A percentile compares a stretch with the other conserved stretches of the same genome.
Conservation (phyloP, 345 rosid species). For the Erucastrum elatum region DNA sequence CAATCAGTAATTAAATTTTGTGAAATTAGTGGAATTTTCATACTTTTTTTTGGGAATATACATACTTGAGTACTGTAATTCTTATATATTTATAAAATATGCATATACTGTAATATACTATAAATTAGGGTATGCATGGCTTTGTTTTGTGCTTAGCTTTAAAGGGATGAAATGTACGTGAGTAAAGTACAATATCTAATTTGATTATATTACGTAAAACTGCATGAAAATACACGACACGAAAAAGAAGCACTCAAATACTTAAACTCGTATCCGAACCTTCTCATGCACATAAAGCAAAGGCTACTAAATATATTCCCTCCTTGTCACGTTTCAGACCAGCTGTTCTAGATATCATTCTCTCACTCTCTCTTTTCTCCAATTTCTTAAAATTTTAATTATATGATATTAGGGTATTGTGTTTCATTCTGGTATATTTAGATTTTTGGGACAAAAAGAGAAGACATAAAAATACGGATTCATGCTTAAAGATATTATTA, state of each 20-base stretch:
- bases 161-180: constrained; percentile 28
- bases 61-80: neutral
- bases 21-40: neutral
- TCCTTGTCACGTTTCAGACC: constrained; percentile 34
- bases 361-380: neutral
- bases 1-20: neutral
- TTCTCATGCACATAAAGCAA: constrained; percentile 25
- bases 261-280: constrained; percentile 10
- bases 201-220: constrained; percentile 7
- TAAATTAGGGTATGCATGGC: constrained; percentile 12
- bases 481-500: constrained; percentile 26
- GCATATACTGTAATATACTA: neutral
- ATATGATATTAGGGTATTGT: constrained; percentile 1
- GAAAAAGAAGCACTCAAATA: neutral
- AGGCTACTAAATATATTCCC: constrained; percentile 22
- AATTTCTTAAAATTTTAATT: neutral
- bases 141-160: constrained; percentile 35
- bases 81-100: constrained; percentile 2
- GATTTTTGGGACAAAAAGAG: constrained; percentile 18
- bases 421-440: constrained; percentile 6
- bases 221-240: constrained; percentile 19
- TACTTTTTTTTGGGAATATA: neutral
- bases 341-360: constrained; percentile 24
- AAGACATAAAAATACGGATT: constrained; percentile 30
- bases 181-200: constrained; percentile 24